Conservation (phyloP, 2,329 filamentous ascomycete species). For the Cucurbitaria berberidis region DNA sequence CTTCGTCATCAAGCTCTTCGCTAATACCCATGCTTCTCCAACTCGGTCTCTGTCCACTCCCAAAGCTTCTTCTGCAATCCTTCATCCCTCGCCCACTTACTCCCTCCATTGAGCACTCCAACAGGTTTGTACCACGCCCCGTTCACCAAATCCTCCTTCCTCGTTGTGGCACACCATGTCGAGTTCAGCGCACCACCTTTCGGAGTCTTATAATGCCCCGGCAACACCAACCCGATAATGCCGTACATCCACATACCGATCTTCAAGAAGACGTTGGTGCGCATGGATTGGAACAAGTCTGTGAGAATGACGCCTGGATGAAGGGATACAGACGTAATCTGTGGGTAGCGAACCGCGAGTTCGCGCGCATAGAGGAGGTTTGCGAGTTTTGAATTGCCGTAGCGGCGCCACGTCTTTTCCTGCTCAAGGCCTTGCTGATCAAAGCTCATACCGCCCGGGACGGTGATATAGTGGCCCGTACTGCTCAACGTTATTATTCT, state of each 20-base stretch:
- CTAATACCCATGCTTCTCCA: constrained; percentile 42
- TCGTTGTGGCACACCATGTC: constrained; percentile 51
- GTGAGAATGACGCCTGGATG: constrained; percentile 60
- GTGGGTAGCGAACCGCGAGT: constrained; percentile 53
- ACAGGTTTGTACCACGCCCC: constrained; percentile 53
- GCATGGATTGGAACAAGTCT: constrained; percentile 46
- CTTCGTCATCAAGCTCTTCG: neutral
- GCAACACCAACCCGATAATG: constrained; percentile 29
- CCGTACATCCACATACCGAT: constrained; percentile 34
- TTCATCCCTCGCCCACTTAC: constrained; percentile 31
- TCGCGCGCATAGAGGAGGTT: constrained; percentile 56
- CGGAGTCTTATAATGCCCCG: constrained; percentile 36
- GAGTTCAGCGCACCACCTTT: constrained; percentile 50
- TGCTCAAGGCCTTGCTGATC: constrained; percentile 43
- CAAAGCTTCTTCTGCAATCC: constrained; percentile 47
- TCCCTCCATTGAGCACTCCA: constrained; percentile 31
- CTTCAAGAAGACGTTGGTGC: constrained; percentile 32
- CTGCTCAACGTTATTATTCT: constrained; percentile 54
- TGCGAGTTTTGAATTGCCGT: constrained; percentile 59
- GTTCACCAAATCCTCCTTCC: constrained; percentile 45
- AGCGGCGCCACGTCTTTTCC: constrained; percentile 46
- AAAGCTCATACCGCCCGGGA: constrained; percentile 43
- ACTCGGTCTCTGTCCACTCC: constrained; percentile 48
- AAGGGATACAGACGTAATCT: constrained; percentile 52
- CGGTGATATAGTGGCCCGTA: constrained; percentile 28